phyloP scores from a whole-genome alignment of 2,329 filamentous ascomycete species.

The Penicillium sp. region DNA sequence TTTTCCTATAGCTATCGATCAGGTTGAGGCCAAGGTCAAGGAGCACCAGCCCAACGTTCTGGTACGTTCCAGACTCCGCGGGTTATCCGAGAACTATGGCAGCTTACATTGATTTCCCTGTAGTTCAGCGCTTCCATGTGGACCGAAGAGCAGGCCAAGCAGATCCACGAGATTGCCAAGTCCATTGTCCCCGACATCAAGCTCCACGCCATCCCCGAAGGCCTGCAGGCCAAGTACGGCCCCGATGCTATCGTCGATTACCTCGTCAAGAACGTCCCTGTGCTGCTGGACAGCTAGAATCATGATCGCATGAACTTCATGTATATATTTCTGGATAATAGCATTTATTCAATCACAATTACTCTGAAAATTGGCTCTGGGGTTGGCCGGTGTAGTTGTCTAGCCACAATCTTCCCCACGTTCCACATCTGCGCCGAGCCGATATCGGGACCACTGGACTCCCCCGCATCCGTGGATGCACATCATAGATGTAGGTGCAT shows the following conservation, averaged over 20 bases:
- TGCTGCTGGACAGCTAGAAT: conserved; percentile 34
- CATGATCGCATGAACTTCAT: neutral
- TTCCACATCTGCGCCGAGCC: neutral
- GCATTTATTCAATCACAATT: neutral
- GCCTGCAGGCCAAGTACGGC: conserved; percentile 44
- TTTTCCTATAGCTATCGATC: conserved; percentile 46
- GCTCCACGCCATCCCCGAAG: conserved; percentile 44
- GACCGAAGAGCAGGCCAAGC: conserved; percentile 43
- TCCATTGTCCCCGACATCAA: conserved; percentile 41
- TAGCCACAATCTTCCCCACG: neutral
- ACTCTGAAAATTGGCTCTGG: neutral
- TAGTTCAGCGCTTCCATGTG: conserved; percentile 65
- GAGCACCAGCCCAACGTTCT: conserved; percentile 55
- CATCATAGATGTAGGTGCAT: neutral
- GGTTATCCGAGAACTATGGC: conserved; percentile 7
- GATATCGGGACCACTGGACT: neutral
- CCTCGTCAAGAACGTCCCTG: conserved; percentile 42
- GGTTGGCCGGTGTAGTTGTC: neutral
- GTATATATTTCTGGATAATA: conserved; percentile 4
- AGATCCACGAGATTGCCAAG: conserved; percentile 40
- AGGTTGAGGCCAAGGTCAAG: conserved; percentile 56
- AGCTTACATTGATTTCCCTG: conserved; percentile 9
- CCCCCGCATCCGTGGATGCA: neutral
- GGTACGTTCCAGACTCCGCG: conserved; percentile 39
- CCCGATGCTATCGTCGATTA: conserved; percentile 46